These are phyloP conservation scores for Russula vinacea DNA, from an alignment of 768 basidiomycete genomes.

Conservation along the genomic window DNA sequence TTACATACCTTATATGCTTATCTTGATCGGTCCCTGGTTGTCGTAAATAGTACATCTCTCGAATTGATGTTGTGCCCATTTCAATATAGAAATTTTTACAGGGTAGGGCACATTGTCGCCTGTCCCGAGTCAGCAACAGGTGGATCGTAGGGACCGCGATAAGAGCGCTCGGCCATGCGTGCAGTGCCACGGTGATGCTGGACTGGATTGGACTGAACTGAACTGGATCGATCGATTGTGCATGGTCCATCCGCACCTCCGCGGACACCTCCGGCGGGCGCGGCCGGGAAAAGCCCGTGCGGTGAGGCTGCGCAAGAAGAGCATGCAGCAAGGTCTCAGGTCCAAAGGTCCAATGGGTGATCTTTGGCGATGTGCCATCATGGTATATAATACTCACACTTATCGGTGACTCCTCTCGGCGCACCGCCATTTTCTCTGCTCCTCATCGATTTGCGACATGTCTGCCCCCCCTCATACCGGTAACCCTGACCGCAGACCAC, in stretches of 20 bases:
- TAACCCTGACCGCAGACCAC: slow-evolving; percentile 57
- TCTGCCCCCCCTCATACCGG: slow-evolving; percentile 37
- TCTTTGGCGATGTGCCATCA: slow-evolving; percentile 18
- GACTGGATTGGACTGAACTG: slow-evolving; percentile 11
- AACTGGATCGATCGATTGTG: slow-evolving; percentile 11
- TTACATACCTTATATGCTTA: slow-evolving; percentile 29
- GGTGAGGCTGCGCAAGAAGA: slow-evolving; percentile 27
- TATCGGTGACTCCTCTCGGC: slow-evolving; percentile 18
- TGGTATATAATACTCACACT: slow-evolving; percentile 28
- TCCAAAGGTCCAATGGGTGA: slow-evolving; percentile 21
- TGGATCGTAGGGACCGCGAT: slow-evolving; percentile 5
- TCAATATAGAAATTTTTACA: slow-evolving; percentile 13
- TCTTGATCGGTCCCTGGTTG: slow-evolving; percentile 26
- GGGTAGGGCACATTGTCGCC: slow-evolving; percentile 4
- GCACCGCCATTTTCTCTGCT: slow-evolving; percentile 22
- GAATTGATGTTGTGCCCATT: slow-evolving; percentile 14
- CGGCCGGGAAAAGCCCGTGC: slow-evolving; percentile 20
- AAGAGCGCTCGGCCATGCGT: slow-evolving; percentile 12
- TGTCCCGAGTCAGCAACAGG: slow-evolving; percentile 8
- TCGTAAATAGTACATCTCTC: slow-evolving; percentile 14
- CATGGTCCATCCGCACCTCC: slow-evolving; percentile 14
- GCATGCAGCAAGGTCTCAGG: slow-evolving; percentile 14
- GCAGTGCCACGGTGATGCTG: neutral
- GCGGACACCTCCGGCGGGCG: slow-evolving; percentile 23
- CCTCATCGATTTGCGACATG: slow-evolving; percentile 42